Base-by-base conservation (phyloP, 352 stramenopile genomes). In the Globisporangium polare region DNA sequence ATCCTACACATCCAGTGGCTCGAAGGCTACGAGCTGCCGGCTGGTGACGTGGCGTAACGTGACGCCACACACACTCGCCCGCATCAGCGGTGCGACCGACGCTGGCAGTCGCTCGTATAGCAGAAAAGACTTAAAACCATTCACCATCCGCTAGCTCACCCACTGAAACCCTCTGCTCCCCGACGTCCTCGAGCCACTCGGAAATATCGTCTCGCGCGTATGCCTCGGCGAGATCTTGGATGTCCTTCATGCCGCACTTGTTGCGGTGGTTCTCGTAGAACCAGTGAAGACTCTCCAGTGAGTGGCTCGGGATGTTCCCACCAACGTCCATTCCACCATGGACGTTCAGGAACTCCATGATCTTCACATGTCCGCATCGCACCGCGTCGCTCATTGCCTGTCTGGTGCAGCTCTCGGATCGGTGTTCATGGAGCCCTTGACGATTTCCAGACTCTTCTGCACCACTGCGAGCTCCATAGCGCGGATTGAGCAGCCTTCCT, bases 121-220 rank as follows among this genome's bases (percentile, higher is more conserved):
- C n/a, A n/a, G n/a, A n/a, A n/a, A n/a, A n/a, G n/a, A n/a, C n/a
- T 42, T 9, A 9, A 20, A 4, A 20, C 2, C 9, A 10, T 61
- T 61, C 2, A 10, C 10, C n/a, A 62, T 29, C 29, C 52, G 8
- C 29, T 35, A 13, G 18, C 10, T n/a, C 6, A 4, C 20, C 18
- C 12, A 17, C 29, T n/a, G n/a, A 5, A 37, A 20, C 1, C 22
- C 33, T 10, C 20, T 20, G 5, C 31, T 57, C 51, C 2, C 33
- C 51, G 8, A 57, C 35, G 3, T 57, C 31, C 22, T n/a, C 10
- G 15, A 57, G 51, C 51, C 51, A 57, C 18, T 57, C 31, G 31
- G 45, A 18, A 29, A 57, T 46, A 10, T 57, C 51, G 8, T n/a
- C n/a, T 3, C 51, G 29, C 18, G 18, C 17, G 31, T 57, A 43